Percentiles rank a stretch among this genome's conserved stretches.
These are phyloP conservation scores for Rhodotorula taiwanensis DNA, from an alignment of 768 basidiomycete species.

Conservation along the genomic window DNA sequence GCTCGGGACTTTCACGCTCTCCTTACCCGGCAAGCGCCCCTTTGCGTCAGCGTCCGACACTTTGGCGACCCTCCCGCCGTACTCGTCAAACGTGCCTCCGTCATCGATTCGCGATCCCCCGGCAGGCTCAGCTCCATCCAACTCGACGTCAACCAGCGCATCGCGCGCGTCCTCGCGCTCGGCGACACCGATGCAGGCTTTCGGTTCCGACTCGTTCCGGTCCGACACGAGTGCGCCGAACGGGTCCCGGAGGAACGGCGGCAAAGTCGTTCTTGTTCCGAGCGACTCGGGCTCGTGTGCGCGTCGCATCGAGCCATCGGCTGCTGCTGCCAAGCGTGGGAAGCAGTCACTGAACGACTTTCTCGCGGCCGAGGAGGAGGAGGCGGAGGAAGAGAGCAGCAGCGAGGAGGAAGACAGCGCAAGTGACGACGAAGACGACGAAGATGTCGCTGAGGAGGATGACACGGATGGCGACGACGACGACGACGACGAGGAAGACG, in stretches of 20 bases:
- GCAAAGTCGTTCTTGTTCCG: too few species aligned
- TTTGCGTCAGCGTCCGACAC: not conserved
- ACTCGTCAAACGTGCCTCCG: slow-evolving; percentile 20
- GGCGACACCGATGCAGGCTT: slow-evolving; percentile 17
- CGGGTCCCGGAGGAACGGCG: slow-evolving; percentile 8
- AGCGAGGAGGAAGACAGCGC: slow-evolving; percentile 36
- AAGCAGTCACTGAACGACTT: slow-evolving; percentile 16
- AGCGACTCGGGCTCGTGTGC: too few species aligned
- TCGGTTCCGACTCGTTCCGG: slow-evolving; percentile 25
- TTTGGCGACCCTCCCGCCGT: slow-evolving; percentile 13
- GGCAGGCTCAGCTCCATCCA: not conserved
- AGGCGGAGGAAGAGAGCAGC: slow-evolving; percentile 39
- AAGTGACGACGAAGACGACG: slow-evolving; percentile 23
- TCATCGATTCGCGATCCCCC: slow-evolving; percentile 28
- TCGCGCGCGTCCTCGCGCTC: not conserved
- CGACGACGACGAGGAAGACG: slow-evolving; percentile 1
- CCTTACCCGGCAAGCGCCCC: slow-evolving; percentile 13
- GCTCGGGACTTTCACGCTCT: slow-evolving; percentile 26
- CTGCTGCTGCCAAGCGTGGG: too few species aligned
- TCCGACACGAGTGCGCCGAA: not conserved
- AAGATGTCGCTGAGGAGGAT: slow-evolving; percentile 39
- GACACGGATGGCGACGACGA: slow-evolving; percentile 35
- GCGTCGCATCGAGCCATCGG: too few species aligned
- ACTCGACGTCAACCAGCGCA: not conserved
- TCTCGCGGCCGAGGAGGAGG: slow-evolving; percentile 40